Evolutionary conservation across 257 asterid genomes (phyloP), one percentile per base, ranked within the genome.

Genomic region (Lantana camara): DNA sequence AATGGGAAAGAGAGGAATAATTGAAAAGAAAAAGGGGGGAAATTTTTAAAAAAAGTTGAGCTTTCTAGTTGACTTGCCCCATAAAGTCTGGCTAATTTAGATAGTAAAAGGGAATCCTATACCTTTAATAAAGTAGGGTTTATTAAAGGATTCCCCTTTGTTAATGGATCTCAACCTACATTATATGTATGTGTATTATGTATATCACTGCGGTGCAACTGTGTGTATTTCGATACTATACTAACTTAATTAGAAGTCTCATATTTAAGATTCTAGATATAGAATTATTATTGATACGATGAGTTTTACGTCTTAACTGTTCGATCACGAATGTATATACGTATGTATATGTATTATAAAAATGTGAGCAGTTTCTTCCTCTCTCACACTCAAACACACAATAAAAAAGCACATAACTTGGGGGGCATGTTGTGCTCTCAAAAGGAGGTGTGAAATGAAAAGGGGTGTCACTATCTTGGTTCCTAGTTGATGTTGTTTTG

Each of bases 21-120:
- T 46, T 69, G 77, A 42, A 73, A 58, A 70, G 66, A 66, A 12
- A 54, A 66, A 59, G 68, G 49, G 10, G n/a, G 45, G 30, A 15
- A 23, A 46, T 17, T 21, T 21, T 57, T 24, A 32, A 52, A 52
- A 50, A 79, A 78, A 55, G 76, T 62, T 48, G 48, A 57, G 78
- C 89, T 88, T 85, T 88, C 77, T 73, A 78, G 98, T 85, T 91
- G 95, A 89, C 96, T 86, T 89, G 64, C 79, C 82, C 87, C 37
- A 83, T 61, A 83, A 86, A 86, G 98, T 75, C 73, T 80, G 80
- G 65, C 85, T 60, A 78, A 75, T 75, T 86, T 82, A 35, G 11
- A 38, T 54, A 30, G 71, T 63, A 79, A 84, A 86, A 79, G 84
- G 83, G 95, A 78, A 86, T 84, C 95, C 77, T 73, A 87, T 75